Conservation (phyloP, 305 asterid genomes). For the Plantago lanceolata region DNA sequence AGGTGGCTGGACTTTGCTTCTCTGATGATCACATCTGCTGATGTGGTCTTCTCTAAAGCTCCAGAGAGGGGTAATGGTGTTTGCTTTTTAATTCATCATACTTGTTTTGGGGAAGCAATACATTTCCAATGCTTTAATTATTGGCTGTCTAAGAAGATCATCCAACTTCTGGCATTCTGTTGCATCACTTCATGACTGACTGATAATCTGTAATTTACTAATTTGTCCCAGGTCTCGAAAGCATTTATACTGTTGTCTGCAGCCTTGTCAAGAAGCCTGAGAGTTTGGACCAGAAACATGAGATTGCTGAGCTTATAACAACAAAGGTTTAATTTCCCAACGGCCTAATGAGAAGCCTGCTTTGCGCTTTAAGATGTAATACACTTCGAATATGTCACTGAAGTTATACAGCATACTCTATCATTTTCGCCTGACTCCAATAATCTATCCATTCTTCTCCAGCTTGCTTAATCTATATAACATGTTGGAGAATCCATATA, state of each 20-base stretch:
- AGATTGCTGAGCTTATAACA: conserved; percentile 75
- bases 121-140: no score
- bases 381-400: background rate
- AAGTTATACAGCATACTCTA: conserved; percentile 14
- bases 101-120: no score
- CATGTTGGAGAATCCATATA: conserved; percentile 77
- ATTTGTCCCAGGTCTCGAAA: conserved; percentile 70
- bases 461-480: conserved; percentile 91
- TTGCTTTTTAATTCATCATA: no score
- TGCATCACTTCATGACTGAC: conserved; percentile 7
- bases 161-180: background rate
- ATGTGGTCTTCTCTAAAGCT: conserved; percentile 73
- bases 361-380: conserved; percentile 79
- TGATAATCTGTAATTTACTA: conserved; percentile 14
- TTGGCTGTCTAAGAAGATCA: background rate
- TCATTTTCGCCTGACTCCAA: conserved; percentile 19
- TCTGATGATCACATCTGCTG: conserved; percentile 79
- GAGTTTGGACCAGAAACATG: conserved; percentile 66
- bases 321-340: conserved; percentile 60
- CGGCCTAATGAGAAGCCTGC: conserved; percentile 77
- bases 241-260: conserved; percentile 74
- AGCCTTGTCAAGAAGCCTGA: conserved; percentile 77
- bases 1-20: conserved; percentile 87
- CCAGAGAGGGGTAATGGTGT: conserved; percentile 67
- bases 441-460: conserved; percentile 19